phyloP scores from a whole-genome alignment of 768 basidiomycete species.

The Butyriboletus loyo region DNA sequence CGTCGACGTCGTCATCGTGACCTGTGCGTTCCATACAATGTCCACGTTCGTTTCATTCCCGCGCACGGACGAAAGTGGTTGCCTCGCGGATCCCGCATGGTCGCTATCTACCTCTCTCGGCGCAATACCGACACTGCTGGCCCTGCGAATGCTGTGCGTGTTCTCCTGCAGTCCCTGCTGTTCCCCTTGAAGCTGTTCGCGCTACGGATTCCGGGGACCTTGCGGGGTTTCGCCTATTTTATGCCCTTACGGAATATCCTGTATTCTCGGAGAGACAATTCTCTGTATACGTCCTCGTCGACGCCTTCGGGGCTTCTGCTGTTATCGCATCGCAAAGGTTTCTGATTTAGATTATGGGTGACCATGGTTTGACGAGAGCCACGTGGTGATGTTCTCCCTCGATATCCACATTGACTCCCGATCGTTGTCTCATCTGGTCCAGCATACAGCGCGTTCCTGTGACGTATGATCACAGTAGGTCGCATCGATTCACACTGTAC shows the following conservation, averaged over 20 bases:
- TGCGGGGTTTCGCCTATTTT: background rate
- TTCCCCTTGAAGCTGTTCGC: conserved; percentile 16
- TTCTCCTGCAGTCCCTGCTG: conserved; percentile 1
- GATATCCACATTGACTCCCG: conserved; percentile 23
- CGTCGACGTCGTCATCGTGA: conserved; percentile 24
- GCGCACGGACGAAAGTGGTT: conserved; percentile 14
- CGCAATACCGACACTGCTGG: conserved; percentile 17
- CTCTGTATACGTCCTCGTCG: background rate
- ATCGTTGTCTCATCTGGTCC: conserved; percentile 4
- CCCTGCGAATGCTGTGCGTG: conserved; percentile 17
- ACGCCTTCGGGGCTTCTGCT: background rate
- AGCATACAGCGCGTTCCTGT: conserved; percentile 22
- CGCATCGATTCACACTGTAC: background rate
- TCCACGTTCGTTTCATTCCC: conserved; percentile 30
- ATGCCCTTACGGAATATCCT: background rate
- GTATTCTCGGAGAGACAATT: background rate
- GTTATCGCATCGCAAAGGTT: background rate
- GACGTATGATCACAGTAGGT: conserved; percentile 21
- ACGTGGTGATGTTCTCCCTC: conserved; percentile 1
- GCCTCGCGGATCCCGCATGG: conserved; percentile 33
- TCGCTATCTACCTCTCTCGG: conserved; percentile 12
- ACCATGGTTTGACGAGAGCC: background rate
- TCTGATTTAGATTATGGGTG: background rate
- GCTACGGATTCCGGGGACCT: background rate
- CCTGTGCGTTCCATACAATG: conserved; percentile 9